Percentiles rank a stretch among this genome's conserved stretches.
Conservation (phyloP, 208 protist species). For the Wallacemonas rigidus region DNA sequence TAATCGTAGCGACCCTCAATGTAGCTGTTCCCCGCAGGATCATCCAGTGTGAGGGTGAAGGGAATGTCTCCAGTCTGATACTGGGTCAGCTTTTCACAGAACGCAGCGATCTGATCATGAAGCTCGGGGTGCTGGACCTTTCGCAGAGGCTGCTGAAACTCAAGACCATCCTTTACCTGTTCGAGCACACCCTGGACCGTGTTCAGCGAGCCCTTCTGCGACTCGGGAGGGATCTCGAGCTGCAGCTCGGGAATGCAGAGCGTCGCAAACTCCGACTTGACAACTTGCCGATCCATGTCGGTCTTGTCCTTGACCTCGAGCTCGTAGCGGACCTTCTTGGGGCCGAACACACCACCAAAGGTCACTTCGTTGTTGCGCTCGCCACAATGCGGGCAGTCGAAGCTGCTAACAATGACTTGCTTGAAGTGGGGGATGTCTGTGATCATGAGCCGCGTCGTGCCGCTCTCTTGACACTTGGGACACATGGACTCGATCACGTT, state of each 20-base stretch:
- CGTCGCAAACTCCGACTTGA: constrained; percentile 92
- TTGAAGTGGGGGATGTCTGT: constrained; percentile 93
- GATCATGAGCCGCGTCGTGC: constrained; percentile 91
- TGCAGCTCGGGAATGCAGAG: constrained; percentile 92
- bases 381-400: constrained; percentile 87
- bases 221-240: constrained; percentile 92
- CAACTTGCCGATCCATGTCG: constrained; percentile 93
- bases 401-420: constrained; percentile 92
- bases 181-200: constrained; percentile 94
- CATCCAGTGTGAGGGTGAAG: constrained; percentile 94
- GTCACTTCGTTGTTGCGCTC: constrained; percentile 90
- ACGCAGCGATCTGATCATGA: constrained; percentile 77
- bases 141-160: constrained; percentile 76
- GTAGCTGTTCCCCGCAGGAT: constrained; percentile 93
- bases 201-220: constrained; percentile 90
- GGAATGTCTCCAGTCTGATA: constrained; percentile 64
- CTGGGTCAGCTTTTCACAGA: constrained; percentile 72
- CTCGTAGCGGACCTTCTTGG: constrained; percentile 84
- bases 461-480: constrained; percentile 81
- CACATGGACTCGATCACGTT: constrained; percentile 90
- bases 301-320: constrained; percentile 77
- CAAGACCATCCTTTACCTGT: constrained; percentile 75
- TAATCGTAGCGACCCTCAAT: constrained; percentile 91
- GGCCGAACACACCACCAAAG: constrained; percentile 84
- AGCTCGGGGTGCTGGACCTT: constrained; percentile 77